These are phyloP conservation scores for Conoideocrella luteorostrata DNA, from an alignment of 2,329 filamentous ascomycete genomes.

Conservation along the genomic window DNA sequence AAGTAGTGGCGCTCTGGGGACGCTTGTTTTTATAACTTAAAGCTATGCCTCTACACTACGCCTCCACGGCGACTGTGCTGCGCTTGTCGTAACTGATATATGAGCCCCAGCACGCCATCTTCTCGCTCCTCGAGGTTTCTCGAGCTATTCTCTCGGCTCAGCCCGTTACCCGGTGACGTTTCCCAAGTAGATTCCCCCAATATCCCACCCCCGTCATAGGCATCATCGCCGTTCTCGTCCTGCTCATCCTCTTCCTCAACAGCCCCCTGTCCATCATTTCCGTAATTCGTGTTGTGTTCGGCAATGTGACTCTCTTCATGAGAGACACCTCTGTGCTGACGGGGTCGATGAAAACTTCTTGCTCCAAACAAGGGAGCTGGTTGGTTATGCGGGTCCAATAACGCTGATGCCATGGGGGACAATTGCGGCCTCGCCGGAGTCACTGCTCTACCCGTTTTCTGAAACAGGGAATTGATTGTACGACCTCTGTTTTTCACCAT, in stretches of 20 bases:
- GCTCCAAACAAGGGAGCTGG: constrained; percentile 43
- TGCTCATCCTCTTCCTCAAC: constrained; percentile 49
- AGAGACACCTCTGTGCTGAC: constrained; percentile 38
- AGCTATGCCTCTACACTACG: constrained; percentile 18
- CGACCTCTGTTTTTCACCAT: constrained; percentile 33
- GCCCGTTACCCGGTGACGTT: constrained; percentile 43
- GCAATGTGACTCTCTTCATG: constrained; percentile 45
- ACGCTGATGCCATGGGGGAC: constrained; percentile 65
- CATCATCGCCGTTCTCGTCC: no score
- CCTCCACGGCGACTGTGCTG: constrained; percentile 45
- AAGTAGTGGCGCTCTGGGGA: background rate
- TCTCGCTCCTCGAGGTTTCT: constrained; percentile 40
- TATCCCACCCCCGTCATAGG: constrained; percentile 44
- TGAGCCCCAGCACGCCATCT: constrained; percentile 49
- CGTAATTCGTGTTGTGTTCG: constrained; percentile 49
- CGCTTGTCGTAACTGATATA: constrained; percentile 53
- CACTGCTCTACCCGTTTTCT: constrained; percentile 1
- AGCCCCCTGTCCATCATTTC: constrained; percentile 27
- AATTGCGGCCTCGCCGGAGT: constrained; percentile 41
- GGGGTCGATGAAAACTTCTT: constrained; percentile 41
- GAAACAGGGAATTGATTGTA: background rate
- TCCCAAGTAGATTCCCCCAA: constrained; percentile 57
- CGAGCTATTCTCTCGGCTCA: constrained; percentile 47
- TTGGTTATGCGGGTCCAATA: constrained; percentile 71
- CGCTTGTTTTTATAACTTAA: background rate